Percentiles rank a stretch among this genome's conserved stretches.
Evolutionary conservation across 23 red algal species (phyloP).

Genomic region (Gracilaria gracilis): DNA sequence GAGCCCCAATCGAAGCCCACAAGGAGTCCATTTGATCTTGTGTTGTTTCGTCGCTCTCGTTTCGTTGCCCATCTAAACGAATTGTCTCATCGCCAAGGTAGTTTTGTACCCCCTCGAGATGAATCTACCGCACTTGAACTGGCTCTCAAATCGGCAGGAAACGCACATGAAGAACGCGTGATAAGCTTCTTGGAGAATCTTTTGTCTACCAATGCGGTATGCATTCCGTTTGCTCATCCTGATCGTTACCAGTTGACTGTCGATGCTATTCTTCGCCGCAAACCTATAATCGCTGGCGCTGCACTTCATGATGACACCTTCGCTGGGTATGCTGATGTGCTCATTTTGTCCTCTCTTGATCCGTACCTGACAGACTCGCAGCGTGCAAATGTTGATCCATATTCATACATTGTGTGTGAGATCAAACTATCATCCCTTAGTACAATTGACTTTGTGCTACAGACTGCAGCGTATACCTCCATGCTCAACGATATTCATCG

Average conservation of each 20-base stretch:
- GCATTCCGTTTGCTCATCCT: constrained; percentile 40
- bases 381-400: neutral
- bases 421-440: constrained; percentile 68
- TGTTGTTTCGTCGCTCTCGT: constrained; percentile 69
- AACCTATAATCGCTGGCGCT: constrained; percentile 72
- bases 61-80: constrained; percentile 71
- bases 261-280: constrained; percentile 31
- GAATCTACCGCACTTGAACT: constrained; percentile 40
- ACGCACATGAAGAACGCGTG: constrained; percentile 62
- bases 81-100: constrained; percentile 11
- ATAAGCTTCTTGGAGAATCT: constrained; percentile 38
- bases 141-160: constrained; percentile 51
- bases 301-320: constrained; percentile 70
- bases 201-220: neutral
- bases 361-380: constrained; percentile 22
- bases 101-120: constrained; percentile 26
- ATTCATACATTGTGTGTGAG: constrained; percentile 68
- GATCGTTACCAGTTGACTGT: constrained; percentile 35
- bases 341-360: constrained; percentile 59
- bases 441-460: constrained; percentile 64
- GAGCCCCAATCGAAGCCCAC: constrained; percentile 4
- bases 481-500: constrained; percentile 45
- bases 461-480: constrained; percentile 64
- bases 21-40: constrained; percentile 57
- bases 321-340: constrained; percentile 69